A percentile compares a stretch with the other conserved stretches of the same genome.
Evolutionary conservation across 2,329 filamentous ascomycete species (phyloP).

Genomic region (Arthrinium puccinioides): DNA sequence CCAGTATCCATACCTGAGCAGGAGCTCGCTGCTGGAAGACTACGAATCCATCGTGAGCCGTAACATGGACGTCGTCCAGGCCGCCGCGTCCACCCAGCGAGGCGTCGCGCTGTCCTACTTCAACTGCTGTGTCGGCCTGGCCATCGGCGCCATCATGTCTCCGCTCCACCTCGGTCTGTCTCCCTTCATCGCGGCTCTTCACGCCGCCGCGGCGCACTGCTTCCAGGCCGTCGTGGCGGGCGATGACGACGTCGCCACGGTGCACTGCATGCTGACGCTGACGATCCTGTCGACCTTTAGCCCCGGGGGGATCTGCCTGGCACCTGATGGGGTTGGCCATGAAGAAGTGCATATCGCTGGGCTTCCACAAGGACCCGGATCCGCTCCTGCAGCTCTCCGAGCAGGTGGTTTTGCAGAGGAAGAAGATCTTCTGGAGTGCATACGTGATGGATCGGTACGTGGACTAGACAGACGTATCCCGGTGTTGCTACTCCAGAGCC

Average conservation of each 20-base stretch:
- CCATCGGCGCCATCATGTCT: not conserved
- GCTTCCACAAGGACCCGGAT: constrained; percentile 17
- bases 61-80: not conserved
- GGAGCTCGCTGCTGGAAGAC: not conserved
- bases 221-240: not conserved
- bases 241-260: not conserved
- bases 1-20: not conserved
- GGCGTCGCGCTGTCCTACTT: not conserved
- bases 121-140: constrained; percentile 2
- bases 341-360: constrained; percentile 18
- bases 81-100: not conserved
- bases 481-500: too few relatives aligned
- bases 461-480: too few relatives aligned
- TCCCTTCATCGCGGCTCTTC: not conserved
- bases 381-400: not conserved
- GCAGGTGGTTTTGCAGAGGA: constrained; percentile 1
- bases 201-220: constrained; percentile 2
- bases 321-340: constrained; percentile 22
- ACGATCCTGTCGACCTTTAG: constrained; percentile 16
- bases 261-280: constrained; percentile 8
- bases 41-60: not conserved
- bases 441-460: constrained; percentile 7
- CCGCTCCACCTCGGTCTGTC: not conserved
- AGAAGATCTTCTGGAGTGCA: constrained; percentile 6
- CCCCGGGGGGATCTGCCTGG: constrained; percentile 21